A percentile compares a stretch with the other conserved stretches of the same genome.
Conservation (phyloP, 2,329 filamentous ascomycete genomes). For the Colletotrichum costaricense region DNA sequence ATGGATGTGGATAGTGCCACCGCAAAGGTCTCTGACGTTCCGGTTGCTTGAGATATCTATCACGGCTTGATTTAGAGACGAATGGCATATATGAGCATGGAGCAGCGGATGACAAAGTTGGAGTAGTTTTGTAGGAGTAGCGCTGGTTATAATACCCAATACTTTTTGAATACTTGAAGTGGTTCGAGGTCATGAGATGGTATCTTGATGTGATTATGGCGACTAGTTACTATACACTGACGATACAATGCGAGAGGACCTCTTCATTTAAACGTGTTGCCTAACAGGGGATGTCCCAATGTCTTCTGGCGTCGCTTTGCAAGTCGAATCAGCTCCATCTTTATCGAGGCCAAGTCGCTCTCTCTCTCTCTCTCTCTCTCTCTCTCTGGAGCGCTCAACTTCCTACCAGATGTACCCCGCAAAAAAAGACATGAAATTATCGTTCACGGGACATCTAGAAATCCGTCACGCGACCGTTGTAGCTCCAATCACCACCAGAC, state of each 20-base stretch:
- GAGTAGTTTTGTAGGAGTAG: slow-evolving; percentile 31
- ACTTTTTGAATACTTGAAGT: slow-evolving; percentile 13
- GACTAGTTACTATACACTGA: slow-evolving; percentile 4
- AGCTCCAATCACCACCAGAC: slow-evolving; percentile 82
- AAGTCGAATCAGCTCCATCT: no score
- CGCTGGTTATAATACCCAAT: slow-evolving; percentile 33
- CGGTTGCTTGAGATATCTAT: neutral
- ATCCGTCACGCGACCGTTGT: slow-evolving; percentile 94
- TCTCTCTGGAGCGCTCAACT: no score
- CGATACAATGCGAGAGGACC: neutral
- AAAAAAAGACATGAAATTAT: no score
- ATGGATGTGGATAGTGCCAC: slow-evolving; percentile 16
- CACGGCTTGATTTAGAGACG: neutral
- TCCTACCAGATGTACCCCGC: no score
- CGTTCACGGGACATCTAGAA: slow-evolving; percentile 61
- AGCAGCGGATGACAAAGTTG: slow-evolving; percentile 4
- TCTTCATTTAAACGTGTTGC: neutral
- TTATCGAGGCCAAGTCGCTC: no score
- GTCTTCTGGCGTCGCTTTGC: no score
- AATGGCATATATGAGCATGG: neutral
- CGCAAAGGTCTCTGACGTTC: neutral
- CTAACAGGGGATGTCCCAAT: no score
- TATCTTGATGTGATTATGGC: slow-evolving; percentile 5
- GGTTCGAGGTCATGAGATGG: neutral
- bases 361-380: no score